phyloP scores from a whole-genome alignment of 306 rosid species.

The Cucurbita argyrosperma region DNA sequence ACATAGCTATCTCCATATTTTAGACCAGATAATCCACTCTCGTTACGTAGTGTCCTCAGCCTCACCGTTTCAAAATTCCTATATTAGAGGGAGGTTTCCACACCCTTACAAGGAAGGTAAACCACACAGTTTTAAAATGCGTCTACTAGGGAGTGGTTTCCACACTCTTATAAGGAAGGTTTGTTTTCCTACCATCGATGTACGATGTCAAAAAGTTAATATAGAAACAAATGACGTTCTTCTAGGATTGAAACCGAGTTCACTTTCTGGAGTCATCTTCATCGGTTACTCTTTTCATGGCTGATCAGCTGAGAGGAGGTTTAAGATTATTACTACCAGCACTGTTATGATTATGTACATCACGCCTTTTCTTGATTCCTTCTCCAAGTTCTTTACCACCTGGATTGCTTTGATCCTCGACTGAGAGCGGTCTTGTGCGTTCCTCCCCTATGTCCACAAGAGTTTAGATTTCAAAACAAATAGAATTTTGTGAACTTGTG shows the following conservation, averaged over 20 bases:
- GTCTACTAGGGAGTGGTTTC: too few relatives aligned
- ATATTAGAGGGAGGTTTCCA: too few relatives aligned
- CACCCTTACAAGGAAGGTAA: too few relatives aligned
- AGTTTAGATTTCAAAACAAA: background rate
- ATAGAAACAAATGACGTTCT: too few relatives aligned
- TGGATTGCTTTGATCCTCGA: constrained; percentile 49
- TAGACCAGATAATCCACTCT: too few relatives aligned
- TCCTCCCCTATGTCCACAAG: constrained; percentile 41
- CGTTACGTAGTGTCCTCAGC: too few relatives aligned
- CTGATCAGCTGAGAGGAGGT: constrained; percentile 38
- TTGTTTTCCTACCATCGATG: too few relatives aligned
- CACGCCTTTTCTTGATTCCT: constrained; percentile 76
- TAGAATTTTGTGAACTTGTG: background rate
- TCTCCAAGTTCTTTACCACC: constrained; percentile 55
- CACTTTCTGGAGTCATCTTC: background rate
- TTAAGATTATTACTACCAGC: constrained; percentile 40
- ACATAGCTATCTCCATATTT: too few relatives aligned
- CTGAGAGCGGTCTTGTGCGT: constrained; percentile 53
- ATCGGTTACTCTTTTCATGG: constrained; percentile 48
- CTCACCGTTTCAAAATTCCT: too few relatives aligned
- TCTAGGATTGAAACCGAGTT: background rate
- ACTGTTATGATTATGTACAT: constrained; percentile 42
- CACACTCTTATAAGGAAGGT: too few relatives aligned
- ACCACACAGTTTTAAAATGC: too few relatives aligned
- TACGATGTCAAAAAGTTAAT: too few relatives aligned